Base-by-base conservation (phyloP, 495 filamentous ascomycete genomes). In the Astrocystis sublimbata region DNA sequence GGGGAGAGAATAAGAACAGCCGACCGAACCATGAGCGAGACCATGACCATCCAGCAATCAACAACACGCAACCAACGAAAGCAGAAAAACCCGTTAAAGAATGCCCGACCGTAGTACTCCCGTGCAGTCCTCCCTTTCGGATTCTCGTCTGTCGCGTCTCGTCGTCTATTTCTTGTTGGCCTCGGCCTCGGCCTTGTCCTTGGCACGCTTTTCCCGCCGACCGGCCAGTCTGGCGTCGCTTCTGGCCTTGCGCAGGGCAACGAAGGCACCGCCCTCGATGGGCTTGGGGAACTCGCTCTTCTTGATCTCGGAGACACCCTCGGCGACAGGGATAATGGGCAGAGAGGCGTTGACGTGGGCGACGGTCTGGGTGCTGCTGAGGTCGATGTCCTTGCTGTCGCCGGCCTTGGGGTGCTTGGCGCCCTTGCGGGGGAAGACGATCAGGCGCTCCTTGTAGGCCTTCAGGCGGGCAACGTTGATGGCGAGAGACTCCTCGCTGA, bases 361-460 rank as follows among this genome's bases (percentile, higher is more conserved):
- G 72, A 84, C 78, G 72, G 86, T 86, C 83, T 92, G 87, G 78
- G 82, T 87, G 63, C 81, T 84, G 73, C 86, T 86, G 79, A 94
- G 85, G 66, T 96, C 92, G 77, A 94, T 92, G 66, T 85, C 86
- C 75, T 89, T 87, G 73, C 90, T 88, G 80, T 97, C 94, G 76
- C 87, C 86, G 71, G 87, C 88, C 89, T 93, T 97, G 80, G 87
- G 83, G 63, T 72, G 67, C 82, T 94, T 89, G 80, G 92, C 92
- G 74, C 85, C 83, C 81, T 92, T 93, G 85, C 92, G 92, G 72
- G 94, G 94, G 88, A 98, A 98, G 78, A 98, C 83, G 81, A 98
- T 96, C 74, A 98, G 80, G 73, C 92, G 91, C 67, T 85, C 86
- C 82, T 88, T 89, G 92, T 97, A 98, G 75, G 88, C 91, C 84